phyloP scores from a whole-genome alignment of 192 early-diverging fungal genomes.

The Linnemannia elongata region DNA sequence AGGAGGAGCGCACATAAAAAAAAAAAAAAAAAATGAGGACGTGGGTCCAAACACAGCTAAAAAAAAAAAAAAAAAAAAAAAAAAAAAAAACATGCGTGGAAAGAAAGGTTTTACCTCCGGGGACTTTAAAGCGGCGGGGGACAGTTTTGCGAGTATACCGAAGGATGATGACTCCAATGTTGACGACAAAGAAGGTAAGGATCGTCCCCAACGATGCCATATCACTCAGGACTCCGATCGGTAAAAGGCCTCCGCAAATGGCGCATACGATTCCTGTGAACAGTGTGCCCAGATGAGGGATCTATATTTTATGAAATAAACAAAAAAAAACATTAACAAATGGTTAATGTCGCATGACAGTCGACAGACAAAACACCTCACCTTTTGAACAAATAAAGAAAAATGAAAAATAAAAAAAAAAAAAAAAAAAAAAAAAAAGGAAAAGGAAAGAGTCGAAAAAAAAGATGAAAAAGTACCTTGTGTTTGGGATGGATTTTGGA shows the following conservation, averaged over 20 bases:
- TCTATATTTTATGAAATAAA: slow-evolving; percentile 44
- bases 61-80: slow-evolving; percentile 20
- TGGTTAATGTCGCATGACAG: background rate
- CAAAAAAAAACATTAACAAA: background rate
- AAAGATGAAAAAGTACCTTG: slow-evolving; percentile 37
- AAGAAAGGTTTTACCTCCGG: slow-evolving; percentile 62
- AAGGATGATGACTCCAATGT: slow-evolving; percentile 80
- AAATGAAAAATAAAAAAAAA: background rate
- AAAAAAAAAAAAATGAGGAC: background rate
- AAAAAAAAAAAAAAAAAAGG: background rate
- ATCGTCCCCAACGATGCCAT: slow-evolving; percentile 90
- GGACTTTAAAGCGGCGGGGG: slow-evolving; percentile 79
- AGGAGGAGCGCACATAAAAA: background rate
- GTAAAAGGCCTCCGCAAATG: slow-evolving; percentile 77
- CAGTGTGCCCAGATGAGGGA: slow-evolving; percentile 81
- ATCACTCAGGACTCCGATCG: slow-evolving; percentile 86
- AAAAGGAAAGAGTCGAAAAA: background rate
- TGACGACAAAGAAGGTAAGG: slow-evolving; percentile 88
- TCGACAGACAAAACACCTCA: too few relatives aligned
- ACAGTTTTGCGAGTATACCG: slow-evolving; percentile 80
- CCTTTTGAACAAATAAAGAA: background rate
- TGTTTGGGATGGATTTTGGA: slow-evolving; percentile 78
- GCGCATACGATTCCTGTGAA: slow-evolving; percentile 76
- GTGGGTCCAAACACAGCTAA: background rate
- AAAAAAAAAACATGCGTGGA: background rate